phyloP scores from a whole-genome alignment of 495 filamentous ascomycete genomes.

The Articulospora tetracladia region DNA sequence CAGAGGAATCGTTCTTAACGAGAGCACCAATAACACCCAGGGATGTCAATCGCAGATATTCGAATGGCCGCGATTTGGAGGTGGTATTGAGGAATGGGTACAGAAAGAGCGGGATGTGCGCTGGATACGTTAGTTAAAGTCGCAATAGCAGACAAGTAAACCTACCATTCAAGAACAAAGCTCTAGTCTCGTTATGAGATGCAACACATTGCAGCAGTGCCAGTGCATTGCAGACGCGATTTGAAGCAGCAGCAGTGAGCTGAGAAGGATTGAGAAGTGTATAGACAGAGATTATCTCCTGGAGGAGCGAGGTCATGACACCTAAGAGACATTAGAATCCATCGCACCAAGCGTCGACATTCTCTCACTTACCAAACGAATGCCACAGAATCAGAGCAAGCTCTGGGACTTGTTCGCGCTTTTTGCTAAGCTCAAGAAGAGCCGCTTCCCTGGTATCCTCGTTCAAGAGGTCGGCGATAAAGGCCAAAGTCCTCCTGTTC shows the following conservation, averaged over 20 bases:
- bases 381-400: conserved; percentile 97
- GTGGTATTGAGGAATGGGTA: conserved; percentile 99
- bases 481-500: conserved; percentile 84
- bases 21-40: conserved; percentile 97
- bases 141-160: conserved; percentile 4
- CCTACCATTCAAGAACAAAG: conserved; percentile 86
- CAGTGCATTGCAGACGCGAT: conserved; percentile 96
- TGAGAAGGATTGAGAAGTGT: conserved; percentile 94
- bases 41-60: conserved; percentile 95
- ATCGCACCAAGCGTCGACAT: conserved; percentile 11
- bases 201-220: conserved; percentile 97
- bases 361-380: conserved; percentile 75
- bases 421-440: conserved; percentile 96
- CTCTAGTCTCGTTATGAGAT: conserved; percentile 93
- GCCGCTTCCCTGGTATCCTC: conserved; percentile 84
- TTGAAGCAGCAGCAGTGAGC: conserved; percentile 92
- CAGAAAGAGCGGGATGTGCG: conserved; percentile 97
- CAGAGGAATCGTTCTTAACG: conserved; percentile 97
- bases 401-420: conserved; percentile 96
- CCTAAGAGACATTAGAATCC: conserved; percentile 50
- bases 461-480: conserved; percentile 90
- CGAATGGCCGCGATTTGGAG: conserved; percentile 95
- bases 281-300: conserved; percentile 99
- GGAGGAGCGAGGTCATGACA: conserved; percentile 95
- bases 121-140: conserved; percentile 39